These are phyloP conservation scores for Houttuynia cordata DNA, from an alignment of 164 flowering plant genomes.

Conservation along the genomic window DNA sequence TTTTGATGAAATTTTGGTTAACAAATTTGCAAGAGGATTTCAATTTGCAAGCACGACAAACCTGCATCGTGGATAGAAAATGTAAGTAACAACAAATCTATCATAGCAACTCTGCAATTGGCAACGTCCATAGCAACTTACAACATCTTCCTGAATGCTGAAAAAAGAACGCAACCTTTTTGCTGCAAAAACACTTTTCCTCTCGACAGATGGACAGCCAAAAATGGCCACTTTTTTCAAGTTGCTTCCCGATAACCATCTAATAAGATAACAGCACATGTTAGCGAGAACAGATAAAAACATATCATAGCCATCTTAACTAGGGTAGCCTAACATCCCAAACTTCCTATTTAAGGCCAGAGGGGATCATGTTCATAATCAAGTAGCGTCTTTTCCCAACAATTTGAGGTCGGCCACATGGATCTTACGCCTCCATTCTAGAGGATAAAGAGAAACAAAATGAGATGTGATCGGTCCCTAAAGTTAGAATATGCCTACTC, in stretches of 20 bases:
- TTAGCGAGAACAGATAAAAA: not conserved
- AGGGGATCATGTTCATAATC: no score
- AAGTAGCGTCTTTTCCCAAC: no score
- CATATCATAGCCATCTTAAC: no score
- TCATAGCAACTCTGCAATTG: not conserved
- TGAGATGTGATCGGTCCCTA: no score
- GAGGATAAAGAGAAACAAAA: no score
- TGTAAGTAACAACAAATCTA: not conserved
- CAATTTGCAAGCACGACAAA: conserved; percentile 48
- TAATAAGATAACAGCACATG: conserved; percentile 11
- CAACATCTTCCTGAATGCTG: conserved; percentile 49
- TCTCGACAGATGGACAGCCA: conserved; percentile 65
- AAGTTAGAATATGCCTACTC: no score
- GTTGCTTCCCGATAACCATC: conserved; percentile 67
- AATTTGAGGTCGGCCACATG: no score
- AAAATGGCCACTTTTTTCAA: conserved; percentile 58
- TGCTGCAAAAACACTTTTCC: conserved; percentile 46
- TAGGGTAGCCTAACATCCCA: no score
- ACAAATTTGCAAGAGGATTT: conserved; percentile 48
- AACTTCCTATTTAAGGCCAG: no score
- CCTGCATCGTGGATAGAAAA: conserved; percentile 26
- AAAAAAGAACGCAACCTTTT: conserved; percentile 57
- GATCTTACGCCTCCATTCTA: no score
- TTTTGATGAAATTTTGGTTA: conserved; percentile 28
- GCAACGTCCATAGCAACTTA: conserved; percentile 18